These are phyloP conservation scores for Eucalyptus cloeziana DNA, from an alignment of 345 rosid genomes.

Conservation along the genomic window DNA sequence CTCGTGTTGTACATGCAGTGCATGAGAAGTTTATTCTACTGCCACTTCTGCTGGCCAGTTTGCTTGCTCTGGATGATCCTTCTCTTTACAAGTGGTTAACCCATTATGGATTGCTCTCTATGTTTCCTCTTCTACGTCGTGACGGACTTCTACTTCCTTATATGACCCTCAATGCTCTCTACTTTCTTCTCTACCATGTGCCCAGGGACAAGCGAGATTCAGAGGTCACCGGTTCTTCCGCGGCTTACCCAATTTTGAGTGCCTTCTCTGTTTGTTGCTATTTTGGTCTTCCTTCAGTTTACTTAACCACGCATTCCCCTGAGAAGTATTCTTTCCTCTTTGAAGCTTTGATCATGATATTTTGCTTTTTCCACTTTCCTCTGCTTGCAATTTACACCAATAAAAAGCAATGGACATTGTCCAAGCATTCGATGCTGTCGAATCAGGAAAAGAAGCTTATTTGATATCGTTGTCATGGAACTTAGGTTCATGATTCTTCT, in stretches of 20 bases:
- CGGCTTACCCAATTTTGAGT: constrained; percentile 3
- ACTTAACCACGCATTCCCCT: constrained; percentile 33
- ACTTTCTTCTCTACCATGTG: constrained; percentile 33
- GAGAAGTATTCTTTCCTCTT: constrained; percentile 28
- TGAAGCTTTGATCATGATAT: constrained; percentile 31
- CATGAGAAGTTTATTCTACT: constrained; percentile 94
- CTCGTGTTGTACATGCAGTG: constrained; percentile 34
- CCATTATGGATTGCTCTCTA: constrained; percentile 67
- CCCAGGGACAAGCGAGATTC: constrained; percentile 10
- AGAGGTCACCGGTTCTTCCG: background rate
- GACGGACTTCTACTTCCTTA: constrained; percentile 73
- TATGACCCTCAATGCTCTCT: constrained; percentile 32
- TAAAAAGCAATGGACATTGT: constrained; percentile 15
- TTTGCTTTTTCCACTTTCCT: constrained; percentile 22
- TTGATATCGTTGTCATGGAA: background rate
- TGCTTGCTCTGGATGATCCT: constrained; percentile 54
- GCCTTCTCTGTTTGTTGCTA: constrained; percentile 28
- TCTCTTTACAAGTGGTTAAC: constrained; percentile 36
- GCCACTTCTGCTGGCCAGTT: constrained; percentile 78
- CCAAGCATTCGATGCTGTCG: background rate
- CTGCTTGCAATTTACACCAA: constrained; percentile 18
- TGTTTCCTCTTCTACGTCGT: constrained; percentile 79
- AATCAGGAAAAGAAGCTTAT: background rate
- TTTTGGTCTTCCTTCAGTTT: constrained; percentile 44
- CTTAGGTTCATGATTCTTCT: background rate